phyloP scores from a whole-genome alignment of 768 basidiomycete species.

The Mycena maculata region DNA sequence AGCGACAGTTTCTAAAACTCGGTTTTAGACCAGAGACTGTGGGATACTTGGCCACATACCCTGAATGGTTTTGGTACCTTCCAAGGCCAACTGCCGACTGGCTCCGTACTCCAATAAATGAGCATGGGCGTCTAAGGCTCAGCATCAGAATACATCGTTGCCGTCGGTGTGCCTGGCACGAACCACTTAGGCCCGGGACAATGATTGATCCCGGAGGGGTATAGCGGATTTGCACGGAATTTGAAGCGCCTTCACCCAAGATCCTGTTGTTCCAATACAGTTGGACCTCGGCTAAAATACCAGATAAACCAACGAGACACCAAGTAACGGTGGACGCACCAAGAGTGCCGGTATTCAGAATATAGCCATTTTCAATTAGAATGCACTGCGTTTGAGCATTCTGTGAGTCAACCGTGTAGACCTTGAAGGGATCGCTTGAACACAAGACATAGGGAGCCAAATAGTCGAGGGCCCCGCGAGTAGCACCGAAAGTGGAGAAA shows the following conservation, averaged over 20 bases:
- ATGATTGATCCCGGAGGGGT: constrained; percentile 68
- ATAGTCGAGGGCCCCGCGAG: constrained; percentile 6
- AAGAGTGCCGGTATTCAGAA: constrained; percentile 66
- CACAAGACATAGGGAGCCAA: constrained; percentile 66
- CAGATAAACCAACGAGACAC: constrained; percentile 16
- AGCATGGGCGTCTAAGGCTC: constrained; percentile 73
- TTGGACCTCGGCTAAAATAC: constrained; percentile 53
- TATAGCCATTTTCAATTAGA: constrained; percentile 61
- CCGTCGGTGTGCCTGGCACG: constrained; percentile 38
- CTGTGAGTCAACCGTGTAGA: constrained; percentile 76
- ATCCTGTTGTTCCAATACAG: constrained; percentile 48
- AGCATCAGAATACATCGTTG: constrained; percentile 21
- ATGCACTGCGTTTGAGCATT: constrained; percentile 71
- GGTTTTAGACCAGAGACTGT: constrained; percentile 11
- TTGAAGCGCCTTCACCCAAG: constrained; percentile 20
- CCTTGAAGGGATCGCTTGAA: constrained; percentile 58
- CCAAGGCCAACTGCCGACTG: constrained; percentile 71
- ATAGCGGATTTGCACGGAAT: constrained; percentile 54
- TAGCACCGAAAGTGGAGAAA: background rate
- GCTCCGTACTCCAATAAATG: constrained; percentile 86
- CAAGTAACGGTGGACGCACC: constrained; percentile 54
- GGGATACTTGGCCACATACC: constrained; percentile 49
- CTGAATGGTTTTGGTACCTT: constrained; percentile 67
- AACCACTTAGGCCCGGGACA: constrained; percentile 80
- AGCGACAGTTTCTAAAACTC: constrained; percentile 66